phyloP scores from a whole-genome alignment of 2,329 filamentous ascomycete genomes.

The Penicillium sp. region DNA sequence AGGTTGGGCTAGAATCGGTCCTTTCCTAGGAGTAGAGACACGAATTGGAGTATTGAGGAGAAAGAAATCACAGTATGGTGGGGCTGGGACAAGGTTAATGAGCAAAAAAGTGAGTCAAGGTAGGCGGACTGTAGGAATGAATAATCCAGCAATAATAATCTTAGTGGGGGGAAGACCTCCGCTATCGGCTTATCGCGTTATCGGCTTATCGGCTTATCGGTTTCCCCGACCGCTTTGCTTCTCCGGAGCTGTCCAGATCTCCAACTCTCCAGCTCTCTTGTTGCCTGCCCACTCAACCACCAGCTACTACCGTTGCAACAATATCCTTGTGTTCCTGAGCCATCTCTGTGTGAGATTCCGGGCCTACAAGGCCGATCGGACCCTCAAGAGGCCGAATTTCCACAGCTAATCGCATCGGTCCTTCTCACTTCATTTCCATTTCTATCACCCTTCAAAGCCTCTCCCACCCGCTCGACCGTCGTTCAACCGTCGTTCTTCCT shows the following conservation, averaged over 20 bases:
- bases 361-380: not conserved
- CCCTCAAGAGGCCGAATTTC: not conserved
- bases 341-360: not conserved
- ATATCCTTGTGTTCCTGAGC: not conserved
- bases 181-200: slow-evolving; percentile 10
- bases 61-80: slow-evolving; percentile 3
- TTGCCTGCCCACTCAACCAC: too few species aligned
- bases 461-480: not conserved
- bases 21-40: not conserved
- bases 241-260: not conserved
- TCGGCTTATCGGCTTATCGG: slow-evolving; percentile 3
- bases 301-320: not conserved
- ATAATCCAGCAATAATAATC: too few species aligned
- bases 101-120: slow-evolving; percentile 3
- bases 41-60: not conserved
- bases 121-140: not conserved
- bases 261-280: not conserved
- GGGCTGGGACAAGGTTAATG: not conserved
- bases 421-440: not conserved
- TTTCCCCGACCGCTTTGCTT: not conserved
- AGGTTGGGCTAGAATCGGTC: not conserved
- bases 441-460: not conserved
- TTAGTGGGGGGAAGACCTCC: not conserved
- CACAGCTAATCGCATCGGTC: not conserved
- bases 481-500: not conserved